Base-by-base conservation (phyloP, 202 grass and related monocot genomes). In the Bolboschoenoplectus hybrid region DNA sequence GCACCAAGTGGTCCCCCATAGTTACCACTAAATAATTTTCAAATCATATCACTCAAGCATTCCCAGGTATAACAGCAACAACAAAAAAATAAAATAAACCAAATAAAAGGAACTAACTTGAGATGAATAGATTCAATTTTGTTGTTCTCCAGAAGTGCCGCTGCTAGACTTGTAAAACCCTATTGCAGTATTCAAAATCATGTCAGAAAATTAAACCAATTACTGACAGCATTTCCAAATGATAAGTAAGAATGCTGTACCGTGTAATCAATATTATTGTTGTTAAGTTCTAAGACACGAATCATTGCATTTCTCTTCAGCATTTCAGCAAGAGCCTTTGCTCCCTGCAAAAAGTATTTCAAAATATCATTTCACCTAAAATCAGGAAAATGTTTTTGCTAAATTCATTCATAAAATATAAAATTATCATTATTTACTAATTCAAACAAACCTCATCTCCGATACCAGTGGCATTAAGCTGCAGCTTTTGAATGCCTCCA, bases 1-100 rank as follows among this genome's bases (percentile, higher is more conserved):
- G 92, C 97, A 87, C 97, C 97, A 38, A 98, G 89, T 60, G 97
- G 85, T 81, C 97, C 97, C 16, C 97, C 97, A 90, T 98, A 98
- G 76, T 98, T 96, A 57, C 97, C 97, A 94, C 97, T 98, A 86
- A 6, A 86, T 88, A 85, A 87, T 20, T 89, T 73, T 20, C 64
- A 73, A 57, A 71, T 44, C 85, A 41, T 63, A 78, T 74, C 85
- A 11, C 87, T 75, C 84, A 46, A 66, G 50, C 83, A 72, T 74
- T 77, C 57, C 16, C 84, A 72, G 49, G 74, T 83, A 84, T 49
- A 72, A 6, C 55, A 55, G 74, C 57, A 70, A 49, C 38, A 82
- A 72, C 56, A 6, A 92, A 74, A 52, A 80, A 38, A 85, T 58
- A 81, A 87, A 88, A 63, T 20, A 84, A 82, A 39, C 64, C 39